phyloP scores from a whole-genome alignment of 805 yeast genomes.

The Nadsonia fulvescens region DNA sequence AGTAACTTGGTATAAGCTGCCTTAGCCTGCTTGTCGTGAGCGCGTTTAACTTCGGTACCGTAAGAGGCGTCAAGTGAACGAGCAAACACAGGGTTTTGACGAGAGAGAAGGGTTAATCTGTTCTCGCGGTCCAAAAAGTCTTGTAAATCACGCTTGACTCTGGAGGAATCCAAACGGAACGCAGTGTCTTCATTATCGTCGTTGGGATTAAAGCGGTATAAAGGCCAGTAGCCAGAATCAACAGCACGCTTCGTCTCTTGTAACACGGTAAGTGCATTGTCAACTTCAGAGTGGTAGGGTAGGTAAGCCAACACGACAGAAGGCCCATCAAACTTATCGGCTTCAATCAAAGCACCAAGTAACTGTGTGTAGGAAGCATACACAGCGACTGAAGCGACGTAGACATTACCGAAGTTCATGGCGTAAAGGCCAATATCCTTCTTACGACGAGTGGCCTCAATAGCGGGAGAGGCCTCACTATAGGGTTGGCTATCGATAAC shows the following conservation, averaged over 20 bases:
- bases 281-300: conserved; percentile 46
- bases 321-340: conserved; percentile 79
- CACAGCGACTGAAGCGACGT: conserved; percentile 87
- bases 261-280: conserved; percentile 53
- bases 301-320: conserved; percentile 79
- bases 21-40: conserved; percentile 51
- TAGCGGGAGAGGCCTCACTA: conserved; percentile 20
- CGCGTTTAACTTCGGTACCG: conserved; percentile 39
- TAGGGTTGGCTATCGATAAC: conserved; percentile 73
- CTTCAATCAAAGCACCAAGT: conserved; percentile 74
- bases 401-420: conserved; percentile 76
- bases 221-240: conserved; percentile 92
- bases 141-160: conserved; percentile 55
- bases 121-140: conserved; percentile 81
- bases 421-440: conserved; percentile 90
- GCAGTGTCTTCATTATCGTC: conserved; percentile 30
- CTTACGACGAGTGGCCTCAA: conserved; percentile 31
- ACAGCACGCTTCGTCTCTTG: conserved; percentile 81
- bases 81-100: conserved; percentile 55
- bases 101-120: conserved; percentile 58
- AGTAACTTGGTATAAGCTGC: conserved; percentile 59
- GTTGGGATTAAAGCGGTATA: conserved; percentile 68
- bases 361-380: conserved; percentile 89
- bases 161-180: conserved; percentile 73
- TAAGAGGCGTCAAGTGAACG: conserved; percentile 49